Evolutionary conservation across 495 filamentous ascomycete genomes (phyloP), one percentile per base, ranked within the genome.

Genomic region (Penicillium simplicissimum): DNA sequence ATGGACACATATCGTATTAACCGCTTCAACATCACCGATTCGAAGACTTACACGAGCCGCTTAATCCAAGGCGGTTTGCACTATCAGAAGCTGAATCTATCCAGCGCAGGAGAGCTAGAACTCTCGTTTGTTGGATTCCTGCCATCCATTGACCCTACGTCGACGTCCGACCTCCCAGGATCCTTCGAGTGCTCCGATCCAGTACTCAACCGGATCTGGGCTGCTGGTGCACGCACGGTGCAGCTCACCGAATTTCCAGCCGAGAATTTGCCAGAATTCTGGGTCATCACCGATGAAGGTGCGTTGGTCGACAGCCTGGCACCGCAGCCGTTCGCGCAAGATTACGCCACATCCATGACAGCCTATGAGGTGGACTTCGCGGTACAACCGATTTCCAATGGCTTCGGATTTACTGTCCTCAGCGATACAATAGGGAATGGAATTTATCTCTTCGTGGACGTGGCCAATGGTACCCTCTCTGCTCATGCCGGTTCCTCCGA

Each of bases 1-100:
- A 68, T 66, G 63, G 66, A 68, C 42, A 68, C 59, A 33, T 68
- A 68, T 53, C 66, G 66, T 4, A 51, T 66, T 19, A 66, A 66
- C 43, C 66, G 51, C 2, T 68, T 59, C 59, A 66, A 66, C 33
- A 53, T 68, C 37, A 60, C 55, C 49, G 9, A 28, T n/a, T 6
- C 35, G 40, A 48, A 52, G 13, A 21, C 45, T 37, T 57, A 65
- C 49, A 62, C 59, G 2, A 62, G 58, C 52, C 53, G 63, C 8
- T 48, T 66, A 36, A 63, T 68, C 25, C 66, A 68, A 54, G 67
- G 67, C 19, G 61, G 49, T 28, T 51, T 69, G n/a, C 60, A 64
- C 28, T 69, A 67, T 52, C 67, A 69, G 49, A 69, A 69, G 42
- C 52, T 67, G 4, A 67, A 59, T 57, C 59, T 69, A 23, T 67